phyloP scores from a whole-genome alignment of 2,329 filamentous ascomycete species.

The Fusarium incarnatum region DNA sequence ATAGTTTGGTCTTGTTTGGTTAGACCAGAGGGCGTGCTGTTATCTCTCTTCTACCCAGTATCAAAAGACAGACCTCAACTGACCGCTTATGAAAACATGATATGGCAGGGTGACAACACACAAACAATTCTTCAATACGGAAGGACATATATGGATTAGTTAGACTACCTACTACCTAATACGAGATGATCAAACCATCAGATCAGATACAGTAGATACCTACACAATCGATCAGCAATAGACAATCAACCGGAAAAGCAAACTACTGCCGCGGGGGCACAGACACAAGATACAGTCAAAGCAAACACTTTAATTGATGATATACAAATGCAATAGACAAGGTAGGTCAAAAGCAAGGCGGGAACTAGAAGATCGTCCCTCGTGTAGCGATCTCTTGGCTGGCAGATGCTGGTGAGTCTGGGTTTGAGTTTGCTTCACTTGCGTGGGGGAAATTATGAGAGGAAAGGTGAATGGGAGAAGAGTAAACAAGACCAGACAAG shows the following conservation, averaged over 20 bases:
- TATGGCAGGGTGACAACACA: slow-evolving; percentile 34
- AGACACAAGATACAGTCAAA: slow-evolving; percentile 1
- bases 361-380: slow-evolving; percentile 32
- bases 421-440: background rate
- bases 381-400: slow-evolving; percentile 35
- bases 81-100: slow-evolving; percentile 31
- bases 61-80: slow-evolving; percentile 13
- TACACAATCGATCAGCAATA: background rate
- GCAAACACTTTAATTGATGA: slow-evolving; percentile 16
- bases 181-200: background rate
- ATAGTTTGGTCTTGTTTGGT: slow-evolving; percentile 3
- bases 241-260: background rate
- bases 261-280: background rate
- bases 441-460: slow-evolving; percentile 28
- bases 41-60: slow-evolving; percentile 22
- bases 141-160: background rate
- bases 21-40: slow-evolving; percentile 28
- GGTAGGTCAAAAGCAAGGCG: slow-evolving; percentile 6
- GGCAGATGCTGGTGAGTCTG: slow-evolving; percentile 4
- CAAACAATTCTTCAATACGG: slow-evolving; percentile 13
- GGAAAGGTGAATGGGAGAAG: slow-evolving; percentile 6
- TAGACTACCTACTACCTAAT: background rate
- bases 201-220: background rate
- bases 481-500: slow-evolving; percentile 2
- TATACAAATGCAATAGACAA: background rate